These are phyloP conservation scores for Cavenderia fasciculata DNA, from an alignment of 78 protist genomes.

Conservation along the genomic window DNA sequence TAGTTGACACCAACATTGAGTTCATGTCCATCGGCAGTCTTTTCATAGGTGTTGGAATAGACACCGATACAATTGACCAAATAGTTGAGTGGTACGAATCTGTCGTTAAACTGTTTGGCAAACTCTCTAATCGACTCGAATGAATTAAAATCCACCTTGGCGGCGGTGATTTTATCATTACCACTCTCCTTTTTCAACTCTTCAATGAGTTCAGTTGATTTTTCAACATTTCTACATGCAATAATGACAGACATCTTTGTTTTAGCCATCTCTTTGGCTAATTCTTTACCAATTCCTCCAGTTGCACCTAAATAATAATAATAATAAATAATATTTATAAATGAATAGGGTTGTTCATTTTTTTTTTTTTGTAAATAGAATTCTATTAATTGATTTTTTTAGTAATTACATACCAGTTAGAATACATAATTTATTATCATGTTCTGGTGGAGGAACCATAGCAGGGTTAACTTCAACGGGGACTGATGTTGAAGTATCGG, in stretches of 20 bases:
- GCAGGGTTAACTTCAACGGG: too few relatives aligned
- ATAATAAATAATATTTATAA: background rate
- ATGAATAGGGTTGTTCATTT: background rate
- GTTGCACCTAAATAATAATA: slow-evolving; percentile 13
- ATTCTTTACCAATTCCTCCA: slow-evolving; percentile 12
- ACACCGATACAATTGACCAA: slow-evolving; percentile 40
- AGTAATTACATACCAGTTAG: background rate
- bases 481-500: too few relatives aligned
- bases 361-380: background rate
- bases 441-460: too few relatives aligned
- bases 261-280: background rate
- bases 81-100: background rate
- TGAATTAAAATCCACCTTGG: slow-evolving; percentile 31
- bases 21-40: slow-evolving; percentile 9
- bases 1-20: slow-evolving; percentile 16
- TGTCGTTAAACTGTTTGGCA: background rate
- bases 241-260: background rate
- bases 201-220: background rate
- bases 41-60: background rate
- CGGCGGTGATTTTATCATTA: background rate
- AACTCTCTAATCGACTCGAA: slow-evolving; percentile 26
- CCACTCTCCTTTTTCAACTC: background rate
- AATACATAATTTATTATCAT: background rate
- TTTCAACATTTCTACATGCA: slow-evolving; percentile 14
- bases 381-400: background rate